A percentile compares a stretch with the other conserved stretches of the same genome.
phyloP scores from a whole-genome alignment of 2,329 filamentous ascomycete species.

The Venturia nashicola region DNA sequence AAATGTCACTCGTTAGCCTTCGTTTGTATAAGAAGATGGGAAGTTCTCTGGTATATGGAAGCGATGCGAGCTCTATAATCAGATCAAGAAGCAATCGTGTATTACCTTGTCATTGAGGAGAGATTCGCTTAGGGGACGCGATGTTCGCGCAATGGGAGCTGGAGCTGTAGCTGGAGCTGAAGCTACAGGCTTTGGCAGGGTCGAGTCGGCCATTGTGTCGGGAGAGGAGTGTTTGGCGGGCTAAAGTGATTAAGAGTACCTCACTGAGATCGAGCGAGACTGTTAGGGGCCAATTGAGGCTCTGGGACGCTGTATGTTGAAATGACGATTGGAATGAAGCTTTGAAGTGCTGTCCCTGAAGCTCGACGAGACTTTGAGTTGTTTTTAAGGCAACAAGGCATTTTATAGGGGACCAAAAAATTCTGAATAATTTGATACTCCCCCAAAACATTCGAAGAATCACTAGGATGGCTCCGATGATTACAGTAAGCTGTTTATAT shows the following conservation, averaged over 20 bases:
- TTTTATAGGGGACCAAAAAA: neutral
- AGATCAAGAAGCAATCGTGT: neutral
- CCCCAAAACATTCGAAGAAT: neutral
- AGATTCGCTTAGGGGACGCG: conserved; percentile 84
- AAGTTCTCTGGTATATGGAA: neutral
- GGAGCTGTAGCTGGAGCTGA: conserved; percentile 47
- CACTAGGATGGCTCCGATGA: neutral
- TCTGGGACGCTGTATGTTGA: neutral
- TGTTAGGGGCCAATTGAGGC: neutral
- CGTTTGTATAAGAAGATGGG: neutral
- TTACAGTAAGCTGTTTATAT: neutral
- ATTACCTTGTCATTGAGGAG: conserved; percentile 96
- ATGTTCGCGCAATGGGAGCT: conserved; percentile 55
- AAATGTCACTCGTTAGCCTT: neutral
- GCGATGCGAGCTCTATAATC: neutral
- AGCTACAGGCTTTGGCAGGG: conserved; percentile 15
- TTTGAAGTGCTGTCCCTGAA: neutral
- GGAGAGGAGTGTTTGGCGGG: conserved; percentile 12
- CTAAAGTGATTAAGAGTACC: neutral
- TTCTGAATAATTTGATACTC: neutral
- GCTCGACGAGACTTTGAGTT: neutral
- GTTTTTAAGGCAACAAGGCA: too few species aligned
- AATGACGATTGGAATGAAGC: neutral
- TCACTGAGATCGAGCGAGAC: neutral
- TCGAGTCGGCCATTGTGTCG: conserved; percentile 46